A percentile compares a stretch with the other conserved stretches of the same genome.
Conservation (phyloP, 352 stramenopile genomes). For the Phytophthora sp. region DNA sequence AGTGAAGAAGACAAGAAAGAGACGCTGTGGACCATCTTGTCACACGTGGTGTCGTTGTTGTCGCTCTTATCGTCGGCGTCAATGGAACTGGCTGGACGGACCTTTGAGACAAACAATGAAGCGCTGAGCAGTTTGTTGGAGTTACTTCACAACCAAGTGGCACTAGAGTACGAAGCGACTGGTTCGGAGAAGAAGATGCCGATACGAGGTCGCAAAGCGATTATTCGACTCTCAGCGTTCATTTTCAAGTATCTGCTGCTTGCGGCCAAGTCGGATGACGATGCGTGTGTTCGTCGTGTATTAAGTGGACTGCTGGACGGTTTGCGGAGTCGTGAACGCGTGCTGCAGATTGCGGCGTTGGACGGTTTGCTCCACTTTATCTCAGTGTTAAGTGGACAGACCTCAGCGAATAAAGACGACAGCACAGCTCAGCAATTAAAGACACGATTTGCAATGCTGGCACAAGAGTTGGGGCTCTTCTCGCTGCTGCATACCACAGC, state of each 20-base stretch:
- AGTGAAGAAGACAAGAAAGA: slow-evolving; percentile 17
- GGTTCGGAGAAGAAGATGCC: slow-evolving; percentile 34
- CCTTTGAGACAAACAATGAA: slow-evolving; percentile 35
- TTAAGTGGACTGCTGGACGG: slow-evolving; percentile 70
- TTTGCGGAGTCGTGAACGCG: slow-evolving; percentile 64
- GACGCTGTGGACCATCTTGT: slow-evolving; percentile 41
- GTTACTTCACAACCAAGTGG: slow-evolving; percentile 60
- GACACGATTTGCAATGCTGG: slow-evolving; percentile 56
- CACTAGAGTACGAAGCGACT: slow-evolving; percentile 52
- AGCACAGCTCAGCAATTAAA: slow-evolving; percentile 36
- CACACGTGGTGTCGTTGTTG: slow-evolving; percentile 57
- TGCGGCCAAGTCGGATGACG: slow-evolving; percentile 46
- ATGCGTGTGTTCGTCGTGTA: slow-evolving; percentile 54
- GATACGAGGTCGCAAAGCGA: slow-evolving; percentile 55
- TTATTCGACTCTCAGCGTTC: slow-evolving; percentile 78
- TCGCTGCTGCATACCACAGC: slow-evolving; percentile 68
- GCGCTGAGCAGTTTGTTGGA: slow-evolving; percentile 34
- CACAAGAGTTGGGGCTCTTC: slow-evolving; percentile 81
- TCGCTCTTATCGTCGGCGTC: slow-evolving; percentile 66
- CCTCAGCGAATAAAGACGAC: slow-evolving; percentile 25
- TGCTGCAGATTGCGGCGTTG: slow-evolving; percentile 73
- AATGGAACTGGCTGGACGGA: slow-evolving; percentile 46
- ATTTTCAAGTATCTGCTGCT: slow-evolving; percentile 79
- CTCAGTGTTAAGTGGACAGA: slow-evolving; percentile 44
- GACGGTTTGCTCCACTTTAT: slow-evolving; percentile 82